Conservation (phyloP, 441 rosid genomes). For the Erodium texanum region DNA sequence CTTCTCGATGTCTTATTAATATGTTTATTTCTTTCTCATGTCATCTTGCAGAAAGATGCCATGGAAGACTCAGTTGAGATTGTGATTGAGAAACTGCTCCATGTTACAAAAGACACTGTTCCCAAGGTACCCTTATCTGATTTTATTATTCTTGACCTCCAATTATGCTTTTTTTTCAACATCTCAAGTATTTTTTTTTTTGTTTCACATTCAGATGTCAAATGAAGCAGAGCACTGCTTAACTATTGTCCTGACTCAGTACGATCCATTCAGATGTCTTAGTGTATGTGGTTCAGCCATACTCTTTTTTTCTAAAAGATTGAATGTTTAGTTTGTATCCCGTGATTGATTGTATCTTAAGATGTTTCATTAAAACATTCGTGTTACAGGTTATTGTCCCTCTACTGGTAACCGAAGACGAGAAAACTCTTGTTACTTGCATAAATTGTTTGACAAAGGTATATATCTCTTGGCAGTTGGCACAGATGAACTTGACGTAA, state of each 20-base stretch:
- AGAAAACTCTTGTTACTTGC: too few species aligned
- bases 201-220: constrained; percentile 45
- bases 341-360: not conserved
- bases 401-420: too few species aligned
- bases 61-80: constrained; percentile 88
- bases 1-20: too few species aligned
- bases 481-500: too few species aligned
- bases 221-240: constrained; percentile 86
- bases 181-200: constrained; percentile 15
- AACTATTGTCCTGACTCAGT: constrained; percentile 57
- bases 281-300: constrained; percentile 49
- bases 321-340: not conserved
- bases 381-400: too few species aligned
- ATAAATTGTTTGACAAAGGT: too few species aligned
- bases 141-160: constrained; percentile 4
- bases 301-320: not conserved
- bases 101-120: constrained; percentile 50
- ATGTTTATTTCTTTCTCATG: not conserved
- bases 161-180: constrained; percentile 14
- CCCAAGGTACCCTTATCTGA: constrained; percentile 47
- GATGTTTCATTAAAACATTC: not conserved
- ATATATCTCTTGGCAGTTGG: too few species aligned
- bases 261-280: constrained; percentile 91
- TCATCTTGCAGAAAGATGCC: constrained; percentile 50
- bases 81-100: constrained; percentile 81